Base-by-base conservation (phyloP, 495 filamentous ascomycete genomes). In the Thozetella sp. region DNA sequence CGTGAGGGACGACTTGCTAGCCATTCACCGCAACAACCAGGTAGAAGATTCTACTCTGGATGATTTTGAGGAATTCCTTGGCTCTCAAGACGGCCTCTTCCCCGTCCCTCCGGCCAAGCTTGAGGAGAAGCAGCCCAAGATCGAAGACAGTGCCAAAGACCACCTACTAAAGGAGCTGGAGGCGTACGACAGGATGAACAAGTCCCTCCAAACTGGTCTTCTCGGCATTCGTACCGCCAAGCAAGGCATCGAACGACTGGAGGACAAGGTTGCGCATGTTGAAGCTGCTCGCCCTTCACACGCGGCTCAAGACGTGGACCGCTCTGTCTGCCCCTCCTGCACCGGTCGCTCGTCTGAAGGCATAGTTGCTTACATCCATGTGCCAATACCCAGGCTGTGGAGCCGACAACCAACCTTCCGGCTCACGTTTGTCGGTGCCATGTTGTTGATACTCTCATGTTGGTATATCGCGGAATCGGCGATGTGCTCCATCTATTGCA, bases 181-280 rank as follows among this genome's bases (percentile, higher is more conserved):
- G n/a, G 75, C 80, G 11, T 77, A 74, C 51, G 79, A 80, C 30
- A 77, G 83, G 52, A 80, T 93, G 76, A 83, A 80, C 55, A 77
- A 81, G 59, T 82, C 85, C 3, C 70, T 90, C 12, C 73, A 80
- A 52, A 86, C 83, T 2, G 80, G 90, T 22, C 76, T 81, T 27
- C 75, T 82, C 2, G 85, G 85, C 57, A 90, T 93, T 59, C 80
- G 81, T 1, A 84, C 87, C 22, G 84, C 90, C 22, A 88, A 86
- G 59, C 79, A 82, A 53, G 88, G 88, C 1, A 85, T 93, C 30
- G 80, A 86, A 61, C 77, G 82, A 17, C 74, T 92, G n/a, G 88
- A 90, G 72, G 74, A 82, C 27, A 79, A 85, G 55, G 74, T 91
- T 26, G 77, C 75, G 25, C 72, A 78, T 26, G 59, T 67, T 1